phyloP scores from a whole-genome alignment of 208 protist genomes.

The Leptomonas pyrrhocoris region DNA sequence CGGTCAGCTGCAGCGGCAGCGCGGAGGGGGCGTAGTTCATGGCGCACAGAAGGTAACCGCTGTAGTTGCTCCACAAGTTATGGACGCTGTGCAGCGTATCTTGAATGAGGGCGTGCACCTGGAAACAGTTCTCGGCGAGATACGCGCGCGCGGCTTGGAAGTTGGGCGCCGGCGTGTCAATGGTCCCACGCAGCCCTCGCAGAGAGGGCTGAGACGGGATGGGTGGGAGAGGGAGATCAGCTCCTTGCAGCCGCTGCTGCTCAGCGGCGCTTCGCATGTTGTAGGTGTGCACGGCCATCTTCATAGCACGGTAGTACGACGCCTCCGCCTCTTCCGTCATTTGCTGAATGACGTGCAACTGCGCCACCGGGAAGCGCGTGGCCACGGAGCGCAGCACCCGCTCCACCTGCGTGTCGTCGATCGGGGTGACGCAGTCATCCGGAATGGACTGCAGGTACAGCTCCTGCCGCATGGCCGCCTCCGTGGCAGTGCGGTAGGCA shows the following conservation, averaged over 20 bases:
- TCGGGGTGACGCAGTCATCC: conserved; percentile 55
- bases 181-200: conserved; percentile 67
- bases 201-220: conserved; percentile 48
- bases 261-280: conserved; percentile 57
- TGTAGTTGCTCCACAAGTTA: conserved; percentile 79
- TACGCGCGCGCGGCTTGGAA: conserved; percentile 61
- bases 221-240: conserved; percentile 26
- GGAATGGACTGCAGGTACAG: conserved; percentile 82
- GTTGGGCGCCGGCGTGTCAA: conserved; percentile 86
- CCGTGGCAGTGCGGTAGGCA: conserved; percentile 69
- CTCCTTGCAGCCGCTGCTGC: conserved; percentile 59
- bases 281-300: conserved; percentile 81
- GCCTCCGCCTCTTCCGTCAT: conserved; percentile 74
- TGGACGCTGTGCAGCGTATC: conserved; percentile 83
- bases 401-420: conserved; percentile 86
- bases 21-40: conserved; percentile 41
- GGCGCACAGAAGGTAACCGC: conserved; percentile 61
- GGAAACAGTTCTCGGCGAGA: conserved; percentile 89
- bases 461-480: conserved; percentile 71
- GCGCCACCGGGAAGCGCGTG: conserved; percentile 67
- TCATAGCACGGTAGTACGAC: conserved; percentile 83
- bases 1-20: conserved; percentile 73
- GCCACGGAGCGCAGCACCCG: conserved; percentile 82
- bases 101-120: conserved; percentile 83
- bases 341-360: conserved; percentile 80